These are phyloP conservation scores for Bromus sterilis DNA, from an alignment of 176 grass and related monocot genomes.

Conservation along the genomic window DNA sequence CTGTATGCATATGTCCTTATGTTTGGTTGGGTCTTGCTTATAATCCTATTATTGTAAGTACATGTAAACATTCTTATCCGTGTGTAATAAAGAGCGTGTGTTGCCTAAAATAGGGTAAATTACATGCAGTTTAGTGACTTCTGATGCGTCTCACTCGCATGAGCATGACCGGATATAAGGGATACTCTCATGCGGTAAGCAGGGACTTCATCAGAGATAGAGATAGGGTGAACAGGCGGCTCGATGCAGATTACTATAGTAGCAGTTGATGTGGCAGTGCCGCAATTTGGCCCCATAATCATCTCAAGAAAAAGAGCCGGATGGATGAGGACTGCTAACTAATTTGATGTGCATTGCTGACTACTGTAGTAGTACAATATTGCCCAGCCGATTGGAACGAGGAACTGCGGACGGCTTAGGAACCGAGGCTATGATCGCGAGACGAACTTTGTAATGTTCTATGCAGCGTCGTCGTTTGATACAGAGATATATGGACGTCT, in stretches of 20 bases:
- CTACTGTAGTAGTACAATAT: background rate
- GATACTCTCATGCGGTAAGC: background rate
- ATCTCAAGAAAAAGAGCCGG: background rate
- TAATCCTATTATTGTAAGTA: too few relatives aligned
- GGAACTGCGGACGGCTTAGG: background rate
- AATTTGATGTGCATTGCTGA: conserved; percentile 9
- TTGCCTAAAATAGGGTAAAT: too few relatives aligned
- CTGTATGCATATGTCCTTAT: too few relatives aligned
- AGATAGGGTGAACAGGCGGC: conserved; percentile 7
- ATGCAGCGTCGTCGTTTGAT: background rate
- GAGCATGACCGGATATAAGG: too few relatives aligned
- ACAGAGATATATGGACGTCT: background rate
- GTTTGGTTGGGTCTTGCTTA: too few relatives aligned
- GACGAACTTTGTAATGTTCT: background rate
- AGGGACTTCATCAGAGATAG: background rate
- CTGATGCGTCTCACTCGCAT: too few relatives aligned
- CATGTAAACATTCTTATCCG: too few relatives aligned
- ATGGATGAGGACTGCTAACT: conserved; percentile 22
- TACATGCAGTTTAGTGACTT: too few relatives aligned
- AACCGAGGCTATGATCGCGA: conserved; percentile 19
- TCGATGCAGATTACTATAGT: conserved; percentile 26
- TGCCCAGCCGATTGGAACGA: conserved; percentile 34
- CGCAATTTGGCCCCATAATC: background rate
- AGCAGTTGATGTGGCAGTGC: conserved; percentile 4
- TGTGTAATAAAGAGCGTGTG: too few relatives aligned